Base-by-base conservation (phyloP, 2,329 filamentous ascomycete genomes). In the Plectosphaerella plurivora region DNA sequence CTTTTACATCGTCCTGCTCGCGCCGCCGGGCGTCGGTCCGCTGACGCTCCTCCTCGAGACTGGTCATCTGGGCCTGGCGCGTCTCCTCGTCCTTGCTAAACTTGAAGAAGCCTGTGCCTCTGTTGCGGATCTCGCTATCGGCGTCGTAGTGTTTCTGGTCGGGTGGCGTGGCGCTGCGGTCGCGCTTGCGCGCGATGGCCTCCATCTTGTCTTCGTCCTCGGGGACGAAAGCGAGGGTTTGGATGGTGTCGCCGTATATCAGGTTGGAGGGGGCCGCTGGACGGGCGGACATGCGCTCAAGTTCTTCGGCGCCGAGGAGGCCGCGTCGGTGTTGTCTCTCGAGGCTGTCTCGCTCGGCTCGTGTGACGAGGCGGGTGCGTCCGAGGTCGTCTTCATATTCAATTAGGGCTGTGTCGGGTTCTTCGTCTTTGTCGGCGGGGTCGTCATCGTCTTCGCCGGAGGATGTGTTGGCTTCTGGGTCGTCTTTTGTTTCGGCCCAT, bases 351-450 rank as follows among this genome's bases (percentile, higher is more conserved):
- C 82, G 84, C 56, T 94, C 83, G 5, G 84, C 80, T 47, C 81
- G 80, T 0, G 89, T 93, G 16, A 87, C 89, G 44, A 74, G 83
- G 4, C 92, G 78, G 14, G 86, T 80, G n/a, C 94, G 86, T 3
- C 94, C 94, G 65, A 95, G 96, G 63, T 97, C 94, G 68, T 99
- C 94, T 50, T 87, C 81, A 65, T 90, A 95, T 59, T 97, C 92
- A 5, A 97, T 74, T n/a, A 89, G 68, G 51, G 91, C 87, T 24
- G 78, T 74, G 45, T 75, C 70, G 44, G 37, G 3, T 11, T 73
- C 73, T 18, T 62, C 59, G 60, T 68, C 72, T 55, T 65, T 45
- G 58, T 64, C 53, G 4, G 61, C 68, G 14, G 74, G 73, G 3
- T 72, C 61, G 53, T 75, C 71, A 50, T 61, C 59, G 10, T 46